A percentile compares a stretch with the other conserved stretches of the same genome.
Evolutionary conservation across 768 basidiomycete species (phyloP).

Genomic region (Boletus sensibilis): DNA sequence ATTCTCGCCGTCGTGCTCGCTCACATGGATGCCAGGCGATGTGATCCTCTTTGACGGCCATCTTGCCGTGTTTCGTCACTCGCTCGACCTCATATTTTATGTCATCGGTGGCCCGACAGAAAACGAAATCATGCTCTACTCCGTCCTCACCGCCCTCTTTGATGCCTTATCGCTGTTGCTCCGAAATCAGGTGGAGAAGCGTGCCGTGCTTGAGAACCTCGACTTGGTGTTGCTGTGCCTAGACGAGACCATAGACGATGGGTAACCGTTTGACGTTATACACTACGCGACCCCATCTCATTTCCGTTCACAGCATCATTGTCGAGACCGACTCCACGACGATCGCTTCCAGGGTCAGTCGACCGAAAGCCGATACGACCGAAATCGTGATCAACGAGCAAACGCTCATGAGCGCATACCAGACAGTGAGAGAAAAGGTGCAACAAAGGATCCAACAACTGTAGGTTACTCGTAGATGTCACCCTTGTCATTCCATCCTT

Average conservation of each 20-base stretch:
- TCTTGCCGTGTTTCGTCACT: conserved; percentile 91
- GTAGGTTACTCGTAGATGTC: conserved; percentile 37
- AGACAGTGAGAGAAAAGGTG: conserved; percentile 83
- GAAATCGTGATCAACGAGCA: conserved; percentile 99
- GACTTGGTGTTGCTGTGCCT: conserved; percentile 90
- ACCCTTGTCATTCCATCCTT: conserved; percentile 22
- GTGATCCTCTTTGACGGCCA: conserved; percentile 90
- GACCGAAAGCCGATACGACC: conserved; percentile 88
- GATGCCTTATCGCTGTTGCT: conserved; percentile 87
- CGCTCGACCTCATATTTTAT: conserved; percentile 94
- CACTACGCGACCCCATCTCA: conserved; percentile 5
- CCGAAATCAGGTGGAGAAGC: conserved; percentile 91
- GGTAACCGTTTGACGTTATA: conserved; percentile 52
- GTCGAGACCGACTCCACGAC: conserved; percentile 94
- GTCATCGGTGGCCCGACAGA: conserved; percentile 83
- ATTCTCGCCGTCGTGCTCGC: neutral
- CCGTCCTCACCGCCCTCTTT: conserved; percentile 78
- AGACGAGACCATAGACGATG: conserved; percentile 97
- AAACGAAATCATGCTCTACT: conserved; percentile 94
- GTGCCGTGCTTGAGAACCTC: conserved; percentile 90
- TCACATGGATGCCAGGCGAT: conserved; percentile 57
- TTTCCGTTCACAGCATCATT: conserved; percentile 65
- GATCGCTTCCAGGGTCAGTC: conserved; percentile 92
- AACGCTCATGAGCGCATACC: conserved; percentile 90
- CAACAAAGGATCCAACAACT: conserved; percentile 79